Conservation (phyloP, 1,284 basidiomycete genomes). For the Phylloporus gajari region DNA sequence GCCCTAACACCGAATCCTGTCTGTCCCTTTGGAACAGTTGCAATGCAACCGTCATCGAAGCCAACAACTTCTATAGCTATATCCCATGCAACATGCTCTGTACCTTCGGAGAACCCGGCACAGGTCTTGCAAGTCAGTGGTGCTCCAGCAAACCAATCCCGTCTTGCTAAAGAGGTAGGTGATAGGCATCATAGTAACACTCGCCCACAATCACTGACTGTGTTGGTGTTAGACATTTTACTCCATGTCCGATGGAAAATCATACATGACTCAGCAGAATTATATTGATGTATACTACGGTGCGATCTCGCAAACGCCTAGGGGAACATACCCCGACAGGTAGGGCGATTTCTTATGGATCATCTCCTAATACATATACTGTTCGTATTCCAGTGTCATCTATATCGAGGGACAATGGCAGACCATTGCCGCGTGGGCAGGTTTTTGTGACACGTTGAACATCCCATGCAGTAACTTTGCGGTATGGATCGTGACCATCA, state of each 20-base stretch:
- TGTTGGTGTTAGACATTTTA: background rate
- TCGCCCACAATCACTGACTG: background rate
- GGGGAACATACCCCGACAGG: background rate
- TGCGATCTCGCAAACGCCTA: background rate
- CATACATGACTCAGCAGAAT: background rate
- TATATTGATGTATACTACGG: conserved; percentile 2
- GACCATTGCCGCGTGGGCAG: background rate
- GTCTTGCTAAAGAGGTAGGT: background rate
- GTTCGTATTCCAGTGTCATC: background rate
- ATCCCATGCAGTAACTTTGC: conserved; percentile 1
- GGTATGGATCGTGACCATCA: background rate
- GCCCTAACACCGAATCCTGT: conserved; percentile 16
- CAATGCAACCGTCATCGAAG: conserved; percentile 28
- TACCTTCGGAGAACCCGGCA: conserved; percentile 6
- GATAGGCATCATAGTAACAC: background rate
- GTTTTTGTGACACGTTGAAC: conserved; percentile 1
- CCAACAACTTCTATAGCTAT: conserved; percentile 30
- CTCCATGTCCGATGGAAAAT: background rate
- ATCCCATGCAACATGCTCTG: conserved; percentile 21
- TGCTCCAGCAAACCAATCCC: background rate
- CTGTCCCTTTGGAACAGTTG: conserved; percentile 32
- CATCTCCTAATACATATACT: background rate
- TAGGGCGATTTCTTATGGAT: background rate
- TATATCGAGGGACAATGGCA: background rate
- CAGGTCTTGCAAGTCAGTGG: conserved; percentile 15